Base-by-base conservation (phyloP, 2,329 filamentous ascomycete species). In the Hypoxylon sp. region DNA sequence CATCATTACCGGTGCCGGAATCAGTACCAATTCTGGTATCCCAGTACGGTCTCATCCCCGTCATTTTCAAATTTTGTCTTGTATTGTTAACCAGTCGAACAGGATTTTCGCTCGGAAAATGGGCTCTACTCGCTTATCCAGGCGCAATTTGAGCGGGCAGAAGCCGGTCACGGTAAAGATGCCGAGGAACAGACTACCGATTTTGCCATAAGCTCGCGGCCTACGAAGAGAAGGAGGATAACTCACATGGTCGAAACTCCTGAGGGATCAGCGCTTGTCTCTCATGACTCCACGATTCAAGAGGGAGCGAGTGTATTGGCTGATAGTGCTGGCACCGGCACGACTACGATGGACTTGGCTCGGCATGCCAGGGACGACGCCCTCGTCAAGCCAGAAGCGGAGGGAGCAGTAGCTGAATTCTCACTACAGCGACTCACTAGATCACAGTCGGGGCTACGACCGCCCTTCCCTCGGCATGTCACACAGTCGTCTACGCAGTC, bases 1-100 rank as follows among this genome's bases (percentile, higher is more conserved):
- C 7, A 86, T 92, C 18, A 82, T 92, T 30, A 92, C 90, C 0
- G 90, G 90, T 51, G 90, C 90, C 50, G 90, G 90, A 54, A 92
- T 92, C 74, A 91, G 89, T 74, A 92, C 90, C 52, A 92, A 91
- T 75, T 91, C 89, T 67, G 90, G 90, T 58, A 92, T 92, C 74
- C 90, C 90, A 52, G 90, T 92, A 81, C 73, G 84, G 24, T 32
- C 36, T 20, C n/a, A 1, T 32, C 36, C 20, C 20, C 18, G 1
- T 20, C 14, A 24, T 28, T 20, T 38, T 76, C 7, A 11, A 4
- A 45, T 12, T 42, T 8, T 8, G 52, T 50, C 32, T 32, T 60
- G 56, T 33, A 11, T 62, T 52, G 71, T 67, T 75, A 65, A 73
- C 65, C 32, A 20, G 5, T 24, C 36, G 2, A 20, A 2, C 67